Percentiles rank a stretch among this genome's conserved stretches.
These are phyloP conservation scores for Hypoxylon sp. DNA, from an alignment of 2,329 filamentous ascomycete genomes.

Conservation along the genomic window DNA sequence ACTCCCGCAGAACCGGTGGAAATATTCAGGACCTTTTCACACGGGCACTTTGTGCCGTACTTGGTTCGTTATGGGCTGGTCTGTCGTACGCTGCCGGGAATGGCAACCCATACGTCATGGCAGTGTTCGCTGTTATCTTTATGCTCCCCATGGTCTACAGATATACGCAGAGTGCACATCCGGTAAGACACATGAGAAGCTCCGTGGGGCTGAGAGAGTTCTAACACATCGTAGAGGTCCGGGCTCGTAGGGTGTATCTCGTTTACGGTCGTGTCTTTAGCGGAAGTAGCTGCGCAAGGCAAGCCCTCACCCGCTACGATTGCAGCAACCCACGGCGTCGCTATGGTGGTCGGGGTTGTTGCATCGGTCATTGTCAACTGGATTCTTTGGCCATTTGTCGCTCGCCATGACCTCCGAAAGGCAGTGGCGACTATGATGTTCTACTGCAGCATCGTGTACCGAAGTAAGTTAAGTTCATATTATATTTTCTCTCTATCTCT, in stretches of 20 bases:
- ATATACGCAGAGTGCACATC: conserved; percentile 68
- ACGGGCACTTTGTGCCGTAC: conserved; percentile 63
- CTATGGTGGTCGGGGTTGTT: conserved; percentile 68
- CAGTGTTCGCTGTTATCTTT: conserved; percentile 68
- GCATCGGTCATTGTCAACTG: conserved; percentile 70
- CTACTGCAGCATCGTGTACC: conserved; percentile 70
- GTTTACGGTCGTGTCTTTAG: conserved; percentile 68
- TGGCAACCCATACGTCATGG: conserved; percentile 69
- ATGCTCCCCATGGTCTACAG: conserved; percentile 74
- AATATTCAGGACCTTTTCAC: conserved; percentile 71
- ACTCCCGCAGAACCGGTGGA: conserved; percentile 63
- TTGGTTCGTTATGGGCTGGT: conserved; percentile 70
- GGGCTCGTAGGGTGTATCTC: conserved; percentile 71
- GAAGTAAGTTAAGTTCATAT: conserved; percentile 57
- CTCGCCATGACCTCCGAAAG: conserved; percentile 70
- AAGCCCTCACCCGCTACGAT: conserved; percentile 57
- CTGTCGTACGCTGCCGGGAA: conserved; percentile 65
- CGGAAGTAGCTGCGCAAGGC: conserved; percentile 55
- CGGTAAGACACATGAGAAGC: conserved; percentile 54
- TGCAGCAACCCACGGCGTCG: conserved; percentile 64
- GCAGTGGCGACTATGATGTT: conserved; percentile 70
- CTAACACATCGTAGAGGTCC: conserved; percentile 60
- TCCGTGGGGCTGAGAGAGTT: not conserved
- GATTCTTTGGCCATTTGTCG: conserved; percentile 73
- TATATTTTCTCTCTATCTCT: not conserved